Evolutionary conservation across 164 flowering plant species (phyloP), one percentile per base, ranked within the genome.

Genomic region (Tinospora cordifolia): DNA sequence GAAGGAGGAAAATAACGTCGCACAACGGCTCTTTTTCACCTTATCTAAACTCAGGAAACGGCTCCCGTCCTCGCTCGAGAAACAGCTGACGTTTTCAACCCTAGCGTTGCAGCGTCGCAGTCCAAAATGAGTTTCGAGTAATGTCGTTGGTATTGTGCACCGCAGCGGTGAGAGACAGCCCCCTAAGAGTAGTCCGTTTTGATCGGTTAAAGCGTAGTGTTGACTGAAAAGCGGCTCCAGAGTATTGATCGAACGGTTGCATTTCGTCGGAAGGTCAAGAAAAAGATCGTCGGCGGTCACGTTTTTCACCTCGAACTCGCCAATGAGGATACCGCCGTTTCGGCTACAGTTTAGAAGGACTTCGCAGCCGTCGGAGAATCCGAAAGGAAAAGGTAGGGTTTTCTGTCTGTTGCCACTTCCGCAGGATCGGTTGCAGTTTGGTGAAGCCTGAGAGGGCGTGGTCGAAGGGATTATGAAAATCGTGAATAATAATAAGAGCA

Each of bases 331-430:
- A 1, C 66, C 70, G 38, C 81, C 82, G 38, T 14, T 54, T 6
- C 67, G 0, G 71, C 58, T 67, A 82, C 93, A 90, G 54, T 75
- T 79, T 4, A 91, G 75, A 6, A n/a, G 88, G 83, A 91, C 85
- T n/a, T 24, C 44, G 77, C 93, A 90, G 60, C 40, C 78, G 22
- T 76, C 11, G 66, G 95, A 88, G 86, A 88, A 88, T 1, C 97
- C 97, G 66, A 91, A 88, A 0, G 95, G 93, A 81, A 26, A 88
- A 0, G 71, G 83, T 5, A 88, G 74, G n/a, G 14, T 63, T 1
- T 22, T 62, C 69, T 3, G 1, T 14, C 17, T 3, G 21, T 30
- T 15, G 39, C 36, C 62, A 15, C 34, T 3, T 73, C 84, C 82
- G 76, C 91, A 85, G 2, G 74, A 13, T 58, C 75, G 72, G 65